Evolutionary conservation across 2,329 filamentous ascomycete genomes (phyloP), one percentile per base, ranked within the genome.

Genomic region (Diaporthe sp.): DNA sequence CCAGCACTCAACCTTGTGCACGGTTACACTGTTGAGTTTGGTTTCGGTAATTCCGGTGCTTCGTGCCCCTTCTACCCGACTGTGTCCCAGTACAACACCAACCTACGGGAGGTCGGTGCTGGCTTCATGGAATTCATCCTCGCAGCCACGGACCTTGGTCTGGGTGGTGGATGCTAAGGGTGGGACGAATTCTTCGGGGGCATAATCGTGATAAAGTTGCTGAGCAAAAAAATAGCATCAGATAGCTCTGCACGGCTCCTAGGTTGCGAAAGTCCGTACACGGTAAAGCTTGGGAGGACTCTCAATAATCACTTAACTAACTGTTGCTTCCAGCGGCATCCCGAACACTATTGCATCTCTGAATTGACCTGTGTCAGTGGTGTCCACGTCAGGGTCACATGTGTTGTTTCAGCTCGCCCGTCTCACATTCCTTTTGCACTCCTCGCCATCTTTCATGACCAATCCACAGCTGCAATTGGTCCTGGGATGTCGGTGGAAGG

Each of bases 1-100:
- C 72, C 79, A 0, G 78, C 72, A 2, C 78, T 80, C 51, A 84
- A 82, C 72, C 82, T 84, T 68, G 79, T 88, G 22, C 82, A 86
- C 70, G 83, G 83, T 1, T 83, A 86, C 63, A 85, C 83, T 0
- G 78, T 89, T 30, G 87, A 89, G 79, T 89, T 89, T 79, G 87
- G 88, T 0, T 82, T 82, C 65, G 63, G 63, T 17, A 68, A 68
- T 44, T 68, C 63, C 9, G 63, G 30, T 25, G 63, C 63, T 35
- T 80, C 78, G 4, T 83, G 84, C 65, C 82, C 83, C 0, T 89
- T 89, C 75, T 89, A 89, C 75, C 87, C 87, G 0, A 84, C 83
- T 2, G 77, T 79, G 2, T 77, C 80, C 47, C 81, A 84, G 79
- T 88, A 87, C 76, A 83, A 85, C 74, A 75, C 79, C 69, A 87